Evolutionary conservation across 2,329 filamentous ascomycete genomes (phyloP).

Genomic region (Botrytis fabae): DNA sequence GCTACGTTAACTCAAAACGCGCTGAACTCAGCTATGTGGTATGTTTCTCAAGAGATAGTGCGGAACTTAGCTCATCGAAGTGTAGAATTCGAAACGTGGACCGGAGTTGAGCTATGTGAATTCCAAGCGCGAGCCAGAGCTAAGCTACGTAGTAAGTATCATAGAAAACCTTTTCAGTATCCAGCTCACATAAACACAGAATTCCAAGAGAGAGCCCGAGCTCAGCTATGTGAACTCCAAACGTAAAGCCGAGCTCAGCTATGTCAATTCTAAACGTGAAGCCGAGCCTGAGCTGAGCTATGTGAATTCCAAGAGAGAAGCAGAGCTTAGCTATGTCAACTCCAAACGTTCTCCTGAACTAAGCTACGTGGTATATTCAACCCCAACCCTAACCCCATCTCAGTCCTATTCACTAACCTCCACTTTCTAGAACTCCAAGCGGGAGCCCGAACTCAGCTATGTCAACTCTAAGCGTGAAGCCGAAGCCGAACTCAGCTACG

Average conservation of each 20-base stretch:
- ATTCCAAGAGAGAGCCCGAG: background rate
- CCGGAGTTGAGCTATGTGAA: background rate
- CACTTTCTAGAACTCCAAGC: background rate
- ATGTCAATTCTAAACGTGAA: background rate
- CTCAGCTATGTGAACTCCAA: background rate
- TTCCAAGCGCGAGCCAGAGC: background rate
- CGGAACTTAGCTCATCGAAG: background rate
- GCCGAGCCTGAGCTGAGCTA: background rate
- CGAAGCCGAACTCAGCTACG: background rate
- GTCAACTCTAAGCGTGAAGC: background rate
- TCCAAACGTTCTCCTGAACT: background rate
- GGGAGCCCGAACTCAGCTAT: background rate
- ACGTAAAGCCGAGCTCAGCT: background rate
- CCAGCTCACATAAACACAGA: background rate
- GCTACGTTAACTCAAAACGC: background rate
- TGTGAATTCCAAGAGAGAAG: background rate
- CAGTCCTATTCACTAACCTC: background rate
- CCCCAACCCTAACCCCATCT: background rate
- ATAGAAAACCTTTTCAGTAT: no score
- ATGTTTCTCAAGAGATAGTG: background rate
- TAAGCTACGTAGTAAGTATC: background rate
- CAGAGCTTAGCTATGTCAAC: background rate
- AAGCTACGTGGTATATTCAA: background rate
- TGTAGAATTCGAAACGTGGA: background rate
- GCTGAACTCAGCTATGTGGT: background rate